These are phyloP conservation scores for Umbelopsis vinacea DNA, from an alignment of 192 early-diverging fungal genomes.

Conservation along the genomic window DNA sequence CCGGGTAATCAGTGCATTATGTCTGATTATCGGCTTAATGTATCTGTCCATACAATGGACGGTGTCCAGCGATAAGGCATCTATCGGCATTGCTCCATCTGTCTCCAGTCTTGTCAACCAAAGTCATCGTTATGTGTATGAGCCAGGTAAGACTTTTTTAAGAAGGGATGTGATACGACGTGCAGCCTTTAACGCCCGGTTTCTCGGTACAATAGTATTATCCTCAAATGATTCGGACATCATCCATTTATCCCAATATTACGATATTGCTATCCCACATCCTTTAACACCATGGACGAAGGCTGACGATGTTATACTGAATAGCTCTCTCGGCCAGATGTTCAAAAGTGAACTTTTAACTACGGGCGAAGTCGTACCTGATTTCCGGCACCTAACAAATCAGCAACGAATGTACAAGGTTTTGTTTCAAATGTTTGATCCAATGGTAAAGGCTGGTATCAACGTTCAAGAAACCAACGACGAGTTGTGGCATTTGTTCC, in stretches of 20 bases:
- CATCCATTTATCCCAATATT: constrained; percentile 26
- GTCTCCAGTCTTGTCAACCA: not conserved
- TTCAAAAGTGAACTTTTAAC: constrained; percentile 36
- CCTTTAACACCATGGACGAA: constrained; percentile 44
- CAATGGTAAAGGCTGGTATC: constrained; percentile 37
- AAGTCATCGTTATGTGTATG: not conserved
- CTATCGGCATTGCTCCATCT: not conserved
- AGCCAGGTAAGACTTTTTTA: constrained; percentile 9
- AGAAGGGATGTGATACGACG: not conserved
- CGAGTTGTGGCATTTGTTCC: constrained; percentile 35
- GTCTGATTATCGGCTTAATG: not conserved
- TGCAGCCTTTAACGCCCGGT: too few relatives aligned
- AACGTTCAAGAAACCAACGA: constrained; percentile 10
- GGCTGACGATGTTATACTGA: constrained; percentile 42
- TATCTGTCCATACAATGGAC: not conserved
- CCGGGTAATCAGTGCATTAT: not conserved
- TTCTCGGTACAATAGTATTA: not conserved
- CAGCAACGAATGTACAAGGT: constrained; percentile 47
- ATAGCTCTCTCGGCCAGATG: constrained; percentile 36
- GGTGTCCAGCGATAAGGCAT: not conserved
- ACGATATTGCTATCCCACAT: constrained; percentile 51
- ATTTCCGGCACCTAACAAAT: constrained; percentile 43
- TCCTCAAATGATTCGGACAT: constrained; percentile 6
- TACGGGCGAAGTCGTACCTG: constrained; percentile 30
- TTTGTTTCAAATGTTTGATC: constrained; percentile 48